Base-by-base conservation (phyloP, 2,329 filamentous ascomycete species). In the Macrophomina phaseolina region DNA sequence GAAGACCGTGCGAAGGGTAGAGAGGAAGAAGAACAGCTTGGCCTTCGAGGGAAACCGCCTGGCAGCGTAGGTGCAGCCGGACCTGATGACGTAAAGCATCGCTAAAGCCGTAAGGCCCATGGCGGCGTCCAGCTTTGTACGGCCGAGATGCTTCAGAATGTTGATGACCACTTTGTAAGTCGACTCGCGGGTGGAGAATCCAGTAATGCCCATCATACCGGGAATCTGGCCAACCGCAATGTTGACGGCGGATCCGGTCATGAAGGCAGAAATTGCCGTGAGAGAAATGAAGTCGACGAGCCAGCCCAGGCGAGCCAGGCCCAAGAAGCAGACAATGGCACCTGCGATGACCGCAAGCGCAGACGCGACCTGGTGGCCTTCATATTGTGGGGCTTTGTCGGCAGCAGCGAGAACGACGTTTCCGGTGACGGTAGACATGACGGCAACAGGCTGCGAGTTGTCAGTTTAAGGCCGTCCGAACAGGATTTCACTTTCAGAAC, bases 281-380 rank as follows among this genome's bases (percentile, higher is more conserved):
- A 98, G 86, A 1, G 95, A 92, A 72, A 99, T 98, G 73, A 98
- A 86, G 71, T 99, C 94, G 52, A 98, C 93, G 53, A 99, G 90
- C 86, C 93, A 96, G 9, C 95, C 95, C 46, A 90, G 86, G 51
- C 94, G 89, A 42, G 91, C 82, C 2, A 97, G 81, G 11, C 95
- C 95, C 69, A 98, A 87, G 71, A 89, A 88, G 48, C 91, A 85
- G 53, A 98, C 90, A 66, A 97, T 91, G 40, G 84, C 85, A 52
- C 95, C 95, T 6, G 88, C 85, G 68, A 98, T 88, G 64, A 99
- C 81, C 3, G 93, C 89, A 32, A 98, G 83, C 5, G 90, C 89
- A 14, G 91, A 92, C 1, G 94, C 93, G 71, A 98, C 89, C 42
- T 90, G 84, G 74, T 92, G 87, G 18, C 82, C 81, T 0, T 82